phyloP scores from a whole-genome alignment of 1,284 basidiomycete genomes.

The Irpex sp. region DNA sequence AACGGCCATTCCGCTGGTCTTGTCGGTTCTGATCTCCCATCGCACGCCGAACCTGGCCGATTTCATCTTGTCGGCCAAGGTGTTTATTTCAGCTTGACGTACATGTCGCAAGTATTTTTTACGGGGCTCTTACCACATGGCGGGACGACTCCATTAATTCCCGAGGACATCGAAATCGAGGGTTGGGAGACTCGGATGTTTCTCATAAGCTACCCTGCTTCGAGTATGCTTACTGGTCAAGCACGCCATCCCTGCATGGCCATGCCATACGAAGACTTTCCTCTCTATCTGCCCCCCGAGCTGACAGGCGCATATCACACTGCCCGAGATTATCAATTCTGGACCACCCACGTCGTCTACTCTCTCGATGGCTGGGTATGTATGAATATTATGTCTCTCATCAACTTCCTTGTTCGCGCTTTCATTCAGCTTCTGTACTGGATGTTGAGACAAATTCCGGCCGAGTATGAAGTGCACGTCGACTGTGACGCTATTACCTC shows the following conservation, averaged over 20 bases:
- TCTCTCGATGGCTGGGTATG: not conserved
- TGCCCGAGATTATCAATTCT: not conserved
- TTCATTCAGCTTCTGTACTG: not conserved
- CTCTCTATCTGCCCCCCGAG: not conserved
- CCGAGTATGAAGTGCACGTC: not conserved
- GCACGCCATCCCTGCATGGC: not conserved
- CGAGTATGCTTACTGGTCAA: not conserved
- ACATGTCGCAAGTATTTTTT: not conserved
- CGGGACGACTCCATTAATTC: not conserved
- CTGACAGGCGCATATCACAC: not conserved
- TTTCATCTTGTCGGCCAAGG: not conserved
- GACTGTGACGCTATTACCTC: not conserved
- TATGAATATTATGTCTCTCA: not conserved
- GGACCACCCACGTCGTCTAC: not conserved
- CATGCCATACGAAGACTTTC: not conserved
- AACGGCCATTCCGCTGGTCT: not conserved
- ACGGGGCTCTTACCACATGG: not conserved
- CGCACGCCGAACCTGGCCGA: not conserved
- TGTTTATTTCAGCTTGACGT: not conserved
- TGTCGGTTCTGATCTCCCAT: not conserved
- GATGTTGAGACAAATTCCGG: not conserved
- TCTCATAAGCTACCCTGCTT: not conserved
- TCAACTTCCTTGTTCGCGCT: not conserved
- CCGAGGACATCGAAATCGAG: not conserved
- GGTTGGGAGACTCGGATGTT: not conserved